Evolutionary conservation across 495 filamentous ascomycete genomes (phyloP).

Genomic region (Aspergillus bertholletiae): DNA sequence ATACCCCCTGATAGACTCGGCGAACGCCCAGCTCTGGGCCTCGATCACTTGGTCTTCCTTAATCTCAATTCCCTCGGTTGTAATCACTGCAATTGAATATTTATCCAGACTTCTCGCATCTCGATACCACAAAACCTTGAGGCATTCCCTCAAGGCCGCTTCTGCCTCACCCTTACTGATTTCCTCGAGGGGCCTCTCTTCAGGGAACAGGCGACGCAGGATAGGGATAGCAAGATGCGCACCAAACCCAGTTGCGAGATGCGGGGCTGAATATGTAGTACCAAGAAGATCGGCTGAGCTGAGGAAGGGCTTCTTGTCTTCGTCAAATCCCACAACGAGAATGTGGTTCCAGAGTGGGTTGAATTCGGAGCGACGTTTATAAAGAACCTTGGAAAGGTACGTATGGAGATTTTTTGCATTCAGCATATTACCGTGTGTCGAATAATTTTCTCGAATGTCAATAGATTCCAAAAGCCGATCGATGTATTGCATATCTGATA

Average conservation of each 20-base stretch:
- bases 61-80: slow-evolving; percentile 75
- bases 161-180: slow-evolving; percentile 78
- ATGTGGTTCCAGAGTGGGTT: slow-evolving; percentile 97
- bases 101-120: slow-evolving; percentile 89
- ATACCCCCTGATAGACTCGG: slow-evolving; percentile 78
- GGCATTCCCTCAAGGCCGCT: slow-evolving; percentile 76
- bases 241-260: slow-evolving; percentile 90
- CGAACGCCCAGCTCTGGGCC: slow-evolving; percentile 95
- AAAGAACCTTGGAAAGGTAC: slow-evolving; percentile 91
- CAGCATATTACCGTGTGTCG: slow-evolving; percentile 54
- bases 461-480: slow-evolving; percentile 84
- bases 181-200: slow-evolving; percentile 67
- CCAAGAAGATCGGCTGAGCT: slow-evolving; percentile 88
- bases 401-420: slow-evolving; percentile 93
- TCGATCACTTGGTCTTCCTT: slow-evolving; percentile 74
- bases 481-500: slow-evolving; percentile 97
- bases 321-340: slow-evolving; percentile 84
- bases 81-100: slow-evolving; percentile 88
- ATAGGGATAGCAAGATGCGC: slow-evolving; percentile 90
- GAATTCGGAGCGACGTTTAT: slow-evolving; percentile 89
- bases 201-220: slow-evolving; percentile 73
- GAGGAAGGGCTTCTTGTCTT: slow-evolving; percentile 76
- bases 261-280: slow-evolving; percentile 82
- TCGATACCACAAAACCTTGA: slow-evolving; percentile 98
- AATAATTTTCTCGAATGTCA: slow-evolving; percentile 85